phyloP scores from a whole-genome alignment of 2,329 filamentous ascomycete species.

The Cordyceps fumosorosea region DNA sequence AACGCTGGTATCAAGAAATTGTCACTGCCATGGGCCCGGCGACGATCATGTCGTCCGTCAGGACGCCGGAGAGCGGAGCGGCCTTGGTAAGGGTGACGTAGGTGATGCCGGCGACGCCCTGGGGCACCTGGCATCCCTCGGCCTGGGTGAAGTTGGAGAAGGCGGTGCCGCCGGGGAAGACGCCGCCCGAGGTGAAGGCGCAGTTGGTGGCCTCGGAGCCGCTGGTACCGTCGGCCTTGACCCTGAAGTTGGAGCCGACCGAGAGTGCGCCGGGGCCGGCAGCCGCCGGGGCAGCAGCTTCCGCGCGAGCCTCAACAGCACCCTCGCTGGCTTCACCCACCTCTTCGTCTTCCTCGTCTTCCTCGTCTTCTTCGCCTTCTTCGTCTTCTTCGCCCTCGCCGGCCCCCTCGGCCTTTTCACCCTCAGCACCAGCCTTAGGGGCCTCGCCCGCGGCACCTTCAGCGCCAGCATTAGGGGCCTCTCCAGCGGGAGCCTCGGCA shows the following conservation, averaged over 20 bases:
- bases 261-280: conserved; percentile 24
- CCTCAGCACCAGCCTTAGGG: no score
- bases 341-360: neutral
- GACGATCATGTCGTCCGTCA: conserved; percentile 58
- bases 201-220: conserved; percentile 52
- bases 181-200: conserved; percentile 58
- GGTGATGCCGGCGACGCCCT: conserved; percentile 54
- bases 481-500: no score
- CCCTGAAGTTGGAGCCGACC: conserved; percentile 22
- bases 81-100: conserved; percentile 60
- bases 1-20: conserved; percentile 33
- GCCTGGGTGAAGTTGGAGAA: conserved; percentile 50
- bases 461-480: no score
- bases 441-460: neutral
- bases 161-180: conserved; percentile 48
- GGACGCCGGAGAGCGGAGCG: conserved; percentile 40
- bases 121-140: conserved; percentile 53
- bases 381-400: neutral
- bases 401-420: neutral
- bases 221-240: conserved; percentile 27
- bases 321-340: no score
- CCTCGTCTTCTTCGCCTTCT: neutral
- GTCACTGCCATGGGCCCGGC: conserved; percentile 57
- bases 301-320: no score
- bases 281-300: neutral